Evolutionary conservation across 352 stramenopile genomes (phyloP).

Genomic region (Phytophthora cryptogea): DNA sequence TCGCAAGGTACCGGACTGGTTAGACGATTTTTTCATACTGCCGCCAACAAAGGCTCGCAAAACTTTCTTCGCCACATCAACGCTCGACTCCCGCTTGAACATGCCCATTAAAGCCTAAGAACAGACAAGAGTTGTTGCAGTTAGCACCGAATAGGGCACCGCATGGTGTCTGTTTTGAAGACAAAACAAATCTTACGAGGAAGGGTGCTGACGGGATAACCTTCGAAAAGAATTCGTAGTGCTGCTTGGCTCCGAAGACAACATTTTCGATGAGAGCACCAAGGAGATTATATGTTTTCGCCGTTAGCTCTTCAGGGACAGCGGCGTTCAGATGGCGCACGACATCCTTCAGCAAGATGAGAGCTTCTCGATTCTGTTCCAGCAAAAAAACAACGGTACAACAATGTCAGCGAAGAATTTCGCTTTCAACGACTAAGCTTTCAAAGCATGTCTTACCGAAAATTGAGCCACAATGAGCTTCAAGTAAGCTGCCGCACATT

Average conservation of each 20-base stretch:
- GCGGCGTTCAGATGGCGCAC: constrained; percentile 79
- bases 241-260: constrained; percentile 68
- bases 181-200: constrained; percentile 39
- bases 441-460: constrained; percentile 37
- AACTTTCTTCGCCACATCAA: constrained; percentile 84
- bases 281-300: constrained; percentile 71
- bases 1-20: constrained; percentile 39
- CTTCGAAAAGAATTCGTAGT: constrained; percentile 74
- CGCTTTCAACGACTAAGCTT: background rate
- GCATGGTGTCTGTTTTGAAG: background rate
- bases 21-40: constrained; percentile 28
- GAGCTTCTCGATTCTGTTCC: constrained; percentile 65
- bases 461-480: constrained; percentile 88
- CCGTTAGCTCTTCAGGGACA: constrained; percentile 55
- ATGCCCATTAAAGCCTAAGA: constrained; percentile 77
- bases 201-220: constrained; percentile 79
- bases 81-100: constrained; percentile 84
- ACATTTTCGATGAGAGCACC: constrained; percentile 80
- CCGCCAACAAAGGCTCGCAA: constrained; percentile 72
- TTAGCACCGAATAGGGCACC: background rate
- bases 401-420: constrained; percentile 1
- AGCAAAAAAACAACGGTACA: constrained; percentile 12
- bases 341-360: constrained; percentile 88
- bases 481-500: constrained; percentile 84
- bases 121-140: background rate